Evolutionary conservation across 2,329 filamentous ascomycete species (phyloP), one percentile per base, ranked within the genome.

Genomic region (Davidsoniella neocaledoniae): DNA sequence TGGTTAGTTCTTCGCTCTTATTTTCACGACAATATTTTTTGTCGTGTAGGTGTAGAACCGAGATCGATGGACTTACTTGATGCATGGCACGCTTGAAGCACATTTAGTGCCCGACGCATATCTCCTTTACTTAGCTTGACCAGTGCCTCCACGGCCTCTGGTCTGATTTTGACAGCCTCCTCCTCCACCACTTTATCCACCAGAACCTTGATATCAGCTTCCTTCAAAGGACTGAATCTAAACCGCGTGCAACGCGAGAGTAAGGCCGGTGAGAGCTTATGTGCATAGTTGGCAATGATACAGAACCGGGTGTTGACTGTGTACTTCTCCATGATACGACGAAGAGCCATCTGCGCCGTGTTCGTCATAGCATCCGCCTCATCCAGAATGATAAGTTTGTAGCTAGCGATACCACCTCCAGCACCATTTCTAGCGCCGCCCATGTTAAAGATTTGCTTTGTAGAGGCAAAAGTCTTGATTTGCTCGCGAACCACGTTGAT

Each of bases 331-430:
- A 98, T 98, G 61, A 98, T 96, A 44, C 91, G 74, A 54, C 91
- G 77, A 50, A 98, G 71, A 0, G 91, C 91, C 90, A 98, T 98
- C 66, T 98, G 91, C 5, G 91, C 91, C 0, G 90, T 93, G 49
- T 86, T 83, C n/a, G 91, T 98, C 91, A 98, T 98, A 49, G 91
- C 91, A 63, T 98, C 91, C n/a, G 91, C 91, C 69, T 98, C 91
- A 64, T 98, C 91, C 4, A 98, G 77, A 50, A 98, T 86, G 61
- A 98, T 96, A 57, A 98, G 78, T 69, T 98, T 98, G 71, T 83
- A 98, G 3, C 76, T 76, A 0, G 84, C 86, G 29, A 50, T 46
- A 17, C 43, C 43, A 16, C 41, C 42, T 8, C 38, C 29, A 23
- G 90, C 65, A 10, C 73, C 66, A 46, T 60, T 62, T 5, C 71